Conservation (phyloP, 75 land plant species). For the Isoetes taiwanensis region DNA sequence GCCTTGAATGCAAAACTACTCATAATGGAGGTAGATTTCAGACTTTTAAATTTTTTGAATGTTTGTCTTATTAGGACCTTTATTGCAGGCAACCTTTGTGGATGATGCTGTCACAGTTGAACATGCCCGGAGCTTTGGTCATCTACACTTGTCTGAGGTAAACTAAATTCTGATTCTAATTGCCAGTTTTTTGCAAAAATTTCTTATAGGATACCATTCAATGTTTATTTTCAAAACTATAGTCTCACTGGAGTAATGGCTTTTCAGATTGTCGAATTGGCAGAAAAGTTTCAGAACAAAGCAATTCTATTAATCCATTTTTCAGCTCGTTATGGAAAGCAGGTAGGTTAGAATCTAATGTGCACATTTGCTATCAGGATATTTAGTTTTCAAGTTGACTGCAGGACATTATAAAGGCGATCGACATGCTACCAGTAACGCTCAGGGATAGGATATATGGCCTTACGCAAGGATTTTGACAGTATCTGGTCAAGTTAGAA, state of each 20-base stretch:
- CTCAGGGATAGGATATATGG: no score
- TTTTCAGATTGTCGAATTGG: constrained; percentile 44
- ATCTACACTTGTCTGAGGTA: constrained; percentile 90
- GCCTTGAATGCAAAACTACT: constrained; percentile 56
- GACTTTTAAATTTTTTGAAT: no score
- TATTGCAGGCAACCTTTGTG: constrained; percentile 75
- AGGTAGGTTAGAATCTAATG: no score
- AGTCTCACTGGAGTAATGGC: not conserved
- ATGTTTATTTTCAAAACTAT: no score
- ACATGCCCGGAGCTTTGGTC: constrained; percentile 92
- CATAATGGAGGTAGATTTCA: constrained; percentile 94
- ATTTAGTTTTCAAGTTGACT: no score
- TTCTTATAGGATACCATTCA: no score
- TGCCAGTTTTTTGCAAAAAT: not conserved
- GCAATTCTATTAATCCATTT: constrained; percentile 90
- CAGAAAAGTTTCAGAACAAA: constrained; percentile 65
- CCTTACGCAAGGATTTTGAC: no score
- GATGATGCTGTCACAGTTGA: constrained; percentile 50
- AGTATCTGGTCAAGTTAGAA: no score
- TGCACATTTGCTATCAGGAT: no score
- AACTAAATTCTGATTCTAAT: not conserved
- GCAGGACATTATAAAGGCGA: no score
- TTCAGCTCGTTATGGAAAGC: constrained; percentile 63
- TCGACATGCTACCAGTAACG: no score
- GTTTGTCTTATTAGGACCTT: not conserved